Percentiles rank a stretch among this genome's conserved stretches.
phyloP scores from a whole-genome alignment of 208 protist species.

The Naegleria fowleri region DNA sequence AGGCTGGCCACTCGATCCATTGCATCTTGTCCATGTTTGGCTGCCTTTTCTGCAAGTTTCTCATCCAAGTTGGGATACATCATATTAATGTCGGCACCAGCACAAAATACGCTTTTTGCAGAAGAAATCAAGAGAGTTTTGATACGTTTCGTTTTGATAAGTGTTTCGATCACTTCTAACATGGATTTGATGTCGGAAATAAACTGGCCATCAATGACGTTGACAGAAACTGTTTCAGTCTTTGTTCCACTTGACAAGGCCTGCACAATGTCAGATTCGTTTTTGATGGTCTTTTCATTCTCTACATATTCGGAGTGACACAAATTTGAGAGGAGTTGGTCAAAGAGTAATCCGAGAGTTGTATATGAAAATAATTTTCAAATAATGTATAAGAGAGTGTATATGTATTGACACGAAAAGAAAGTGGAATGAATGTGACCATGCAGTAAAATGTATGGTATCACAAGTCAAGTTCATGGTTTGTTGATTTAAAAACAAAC shows the following conservation, averaged over 20 bases:
- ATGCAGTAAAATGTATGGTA: too few species aligned
- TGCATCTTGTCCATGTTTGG: constrained; percentile 50
- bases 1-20: constrained; percentile 61
- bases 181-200: not conserved
- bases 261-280: not conserved
- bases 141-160: not conserved
- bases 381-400: too few species aligned
- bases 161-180: not conserved
- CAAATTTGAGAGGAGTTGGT: too few species aligned
- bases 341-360: too few species aligned
- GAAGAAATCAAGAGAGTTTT: not conserved
- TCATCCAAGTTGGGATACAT: not conserved
- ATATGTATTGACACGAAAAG: too few species aligned
- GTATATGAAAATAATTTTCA: too few species aligned
- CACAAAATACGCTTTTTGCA: not conserved
- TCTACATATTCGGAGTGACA: not conserved
- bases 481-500: not conserved
- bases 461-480: not conserved
- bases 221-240: not conserved
- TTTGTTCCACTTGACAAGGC: not conserved
- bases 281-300: not conserved
- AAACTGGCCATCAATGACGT: not conserved
- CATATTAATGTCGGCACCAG: not conserved
- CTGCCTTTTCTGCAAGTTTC: constrained; percentile 36
- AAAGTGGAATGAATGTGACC: too few species aligned